These are phyloP conservation scores for Aspergillus hortae DNA, from an alignment of 2,329 filamentous ascomycete genomes.

Conservation along the genomic window DNA sequence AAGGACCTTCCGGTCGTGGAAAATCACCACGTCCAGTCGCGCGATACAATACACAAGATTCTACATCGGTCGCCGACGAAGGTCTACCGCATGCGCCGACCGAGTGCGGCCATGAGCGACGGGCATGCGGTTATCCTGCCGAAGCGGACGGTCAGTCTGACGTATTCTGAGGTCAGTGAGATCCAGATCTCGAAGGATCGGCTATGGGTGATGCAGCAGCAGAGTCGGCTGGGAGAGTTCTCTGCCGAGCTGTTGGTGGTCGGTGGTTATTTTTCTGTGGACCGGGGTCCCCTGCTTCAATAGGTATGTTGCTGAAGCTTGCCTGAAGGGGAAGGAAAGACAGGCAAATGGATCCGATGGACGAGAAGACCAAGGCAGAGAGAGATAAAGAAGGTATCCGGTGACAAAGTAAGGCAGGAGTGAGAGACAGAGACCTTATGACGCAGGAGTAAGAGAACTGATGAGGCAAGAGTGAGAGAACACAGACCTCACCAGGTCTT, in stretches of 20 bases:
- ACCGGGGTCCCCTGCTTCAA: too few species aligned
- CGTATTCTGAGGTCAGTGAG: slow-evolving; percentile 51
- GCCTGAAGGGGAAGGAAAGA: too few species aligned
- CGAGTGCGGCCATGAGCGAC: slow-evolving; percentile 47
- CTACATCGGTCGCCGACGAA: slow-evolving; percentile 45
- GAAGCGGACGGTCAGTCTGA: slow-evolving; percentile 50
- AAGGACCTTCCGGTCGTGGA: slow-evolving; percentile 55
- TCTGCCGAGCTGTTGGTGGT: slow-evolving; percentile 69
- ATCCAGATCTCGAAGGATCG: slow-evolving; percentile 53
- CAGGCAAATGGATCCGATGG: too few species aligned
- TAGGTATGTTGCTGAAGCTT: too few species aligned
- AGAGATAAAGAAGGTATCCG: too few species aligned
- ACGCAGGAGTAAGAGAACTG: too few species aligned
- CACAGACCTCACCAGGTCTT: too few species aligned
- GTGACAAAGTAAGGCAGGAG: too few species aligned
- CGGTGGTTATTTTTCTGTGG: too few species aligned
- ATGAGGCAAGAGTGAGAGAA: too few species aligned
- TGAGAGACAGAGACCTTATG: too few species aligned
- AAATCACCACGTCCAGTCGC: slow-evolving; percentile 52
- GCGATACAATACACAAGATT: slow-evolving; percentile 51
- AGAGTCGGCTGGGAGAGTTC: slow-evolving; percentile 62
- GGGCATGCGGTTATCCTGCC: slow-evolving; percentile 59
- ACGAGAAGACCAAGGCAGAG: too few species aligned
- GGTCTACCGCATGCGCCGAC: slow-evolving; percentile 61
- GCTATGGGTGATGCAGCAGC: slow-evolving; percentile 69